Evolutionary conservation across 331 rosid genomes (phyloP), one percentile per base, ranked within the genome.

Genomic region (Pyracantha coccinea): DNA sequence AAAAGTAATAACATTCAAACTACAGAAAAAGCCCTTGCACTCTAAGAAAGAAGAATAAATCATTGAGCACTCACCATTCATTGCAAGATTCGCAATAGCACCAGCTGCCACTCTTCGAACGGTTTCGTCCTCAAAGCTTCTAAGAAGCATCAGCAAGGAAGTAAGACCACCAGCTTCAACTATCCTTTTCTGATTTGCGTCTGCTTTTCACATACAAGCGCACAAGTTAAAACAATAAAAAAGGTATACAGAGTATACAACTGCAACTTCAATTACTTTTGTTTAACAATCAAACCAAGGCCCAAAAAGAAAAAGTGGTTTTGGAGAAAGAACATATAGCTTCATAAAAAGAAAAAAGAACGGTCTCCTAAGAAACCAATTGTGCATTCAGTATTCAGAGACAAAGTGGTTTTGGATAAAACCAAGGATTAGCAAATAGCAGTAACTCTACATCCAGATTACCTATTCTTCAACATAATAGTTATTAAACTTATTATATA

Each of bases 71-170:
- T 77, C 75, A 94, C 99, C 99, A 79, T 92, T 94, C 99, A 92
- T 92, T 23, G 99, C 99, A 70, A 94, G 97, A 83, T 94, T 94
- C 67, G 99, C 97, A 81, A 94, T 92, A 35, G 99, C 99, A 84
- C 97, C 97, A 35, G 97, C 97, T 63, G 99, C 99, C 71, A 90
- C 99, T 86, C 97, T 88, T 72, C 93, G 91, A 45, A 94, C 91
- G 50, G 97, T 94, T 86, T 94, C 97, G 83, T 94, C 97, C 82
- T 92, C 97, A 28, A 85, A 94, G 84, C 92, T 90, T 85, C 99
- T 86, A 81, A 94, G 97, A 84, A 94, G 99, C 97, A 86, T 87
- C 79, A 94, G 80, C 85, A 94, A 87, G 69, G 97, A 94, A 75
- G 94, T 79, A 73, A 94, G 99, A 77, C 97, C 99, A 41, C 99